phyloP scores from a whole-genome alignment of 805 yeast genomes.

The Sungouiozyma intestinalis region DNA sequence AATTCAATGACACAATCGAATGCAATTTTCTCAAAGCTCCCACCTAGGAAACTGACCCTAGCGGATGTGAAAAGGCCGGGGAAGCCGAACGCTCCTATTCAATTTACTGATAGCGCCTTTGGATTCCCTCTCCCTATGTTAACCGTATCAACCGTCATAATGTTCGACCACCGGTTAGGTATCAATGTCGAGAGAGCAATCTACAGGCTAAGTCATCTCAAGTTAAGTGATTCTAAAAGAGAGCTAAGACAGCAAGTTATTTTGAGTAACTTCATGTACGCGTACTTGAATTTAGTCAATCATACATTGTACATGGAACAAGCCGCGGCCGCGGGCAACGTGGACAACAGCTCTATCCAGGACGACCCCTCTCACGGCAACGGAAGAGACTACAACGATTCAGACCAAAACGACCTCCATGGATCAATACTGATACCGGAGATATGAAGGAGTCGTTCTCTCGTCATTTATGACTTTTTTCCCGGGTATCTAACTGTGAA shows the following conservation, averaged over 20 bases:
- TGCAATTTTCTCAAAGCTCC: constrained; percentile 10
- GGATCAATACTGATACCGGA: constrained; percentile 22
- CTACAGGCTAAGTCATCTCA: constrained; percentile 83
- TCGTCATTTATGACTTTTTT: neutral
- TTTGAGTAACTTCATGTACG: constrained; percentile 93
- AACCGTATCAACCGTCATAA: constrained; percentile 61
- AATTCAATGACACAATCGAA: neutral
- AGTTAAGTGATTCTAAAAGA: constrained; percentile 87
- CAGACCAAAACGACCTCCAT: constrained; percentile 13
- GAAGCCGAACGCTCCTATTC: constrained; percentile 45
- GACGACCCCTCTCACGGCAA: constrained; percentile 1
- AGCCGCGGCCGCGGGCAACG: constrained; percentile 29
- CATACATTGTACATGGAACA: constrained; percentile 77
- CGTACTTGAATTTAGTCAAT: constrained; percentile 87
- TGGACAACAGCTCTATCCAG: constrained; percentile 2
- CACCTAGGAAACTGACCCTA: constrained; percentile 28
- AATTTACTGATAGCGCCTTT: constrained; percentile 69
- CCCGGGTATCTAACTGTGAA: neutral
- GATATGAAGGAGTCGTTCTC: constrained; percentile 1
- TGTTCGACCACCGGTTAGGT: constrained; percentile 82
- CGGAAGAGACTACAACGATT: neutral
- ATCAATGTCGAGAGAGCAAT: constrained; percentile 94
- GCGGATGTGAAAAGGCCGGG: constrained; percentile 29
- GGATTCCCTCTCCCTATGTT: constrained; percentile 83
- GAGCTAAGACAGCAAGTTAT: constrained; percentile 87